Percentiles rank a stretch among this genome's conserved stretches.
Conservation (phyloP, 495 filamentous ascomycete genomes). For the Astrothelium macrocarpum region DNA sequence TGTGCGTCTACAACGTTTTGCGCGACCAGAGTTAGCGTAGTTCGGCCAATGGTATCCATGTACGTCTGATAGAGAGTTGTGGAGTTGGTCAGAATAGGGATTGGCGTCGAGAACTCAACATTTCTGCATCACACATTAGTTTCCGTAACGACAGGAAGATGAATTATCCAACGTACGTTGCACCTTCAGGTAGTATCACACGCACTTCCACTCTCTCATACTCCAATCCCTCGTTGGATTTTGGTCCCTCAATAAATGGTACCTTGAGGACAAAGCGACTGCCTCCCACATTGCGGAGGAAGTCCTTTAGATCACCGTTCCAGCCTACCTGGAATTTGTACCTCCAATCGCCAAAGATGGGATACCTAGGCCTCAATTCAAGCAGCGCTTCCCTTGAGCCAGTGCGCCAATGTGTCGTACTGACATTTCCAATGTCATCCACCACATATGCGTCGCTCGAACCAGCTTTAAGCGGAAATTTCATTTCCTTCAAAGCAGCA, state of each 20-base stretch:
- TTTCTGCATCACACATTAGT: slow-evolving; percentile 43
- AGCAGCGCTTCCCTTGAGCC: slow-evolving; percentile 68
- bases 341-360: slow-evolving; percentile 94
- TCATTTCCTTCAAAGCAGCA: slow-evolving; percentile 71
- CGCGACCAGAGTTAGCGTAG: slow-evolving; percentile 68
- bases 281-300: slow-evolving; percentile 52
- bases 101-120: slow-evolving; percentile 53
- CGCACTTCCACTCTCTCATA: slow-evolving; percentile 74
- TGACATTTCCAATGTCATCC: slow-evolving; percentile 95
- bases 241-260: slow-evolving; percentile 91
- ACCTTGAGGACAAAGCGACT: slow-evolving; percentile 80
- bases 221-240: slow-evolving; percentile 68
- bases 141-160: neutral
- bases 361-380: slow-evolving; percentile 86
- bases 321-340: slow-evolving; percentile 92
- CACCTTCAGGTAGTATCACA: slow-evolving; percentile 83
- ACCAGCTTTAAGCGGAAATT: slow-evolving; percentile 66
- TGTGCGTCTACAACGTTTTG: slow-evolving; percentile 82
- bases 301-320: slow-evolving; percentile 72
- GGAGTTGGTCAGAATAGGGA: slow-evolving; percentile 46
- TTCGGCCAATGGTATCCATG: slow-evolving; percentile 87
- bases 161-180: slow-evolving; percentile 51
- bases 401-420: slow-evolving; percentile 78
- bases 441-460: slow-evolving; percentile 83
- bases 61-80: slow-evolving; percentile 68